Conservation (phyloP, 257 asterid species). For the Ehretia macrophylla region DNA sequence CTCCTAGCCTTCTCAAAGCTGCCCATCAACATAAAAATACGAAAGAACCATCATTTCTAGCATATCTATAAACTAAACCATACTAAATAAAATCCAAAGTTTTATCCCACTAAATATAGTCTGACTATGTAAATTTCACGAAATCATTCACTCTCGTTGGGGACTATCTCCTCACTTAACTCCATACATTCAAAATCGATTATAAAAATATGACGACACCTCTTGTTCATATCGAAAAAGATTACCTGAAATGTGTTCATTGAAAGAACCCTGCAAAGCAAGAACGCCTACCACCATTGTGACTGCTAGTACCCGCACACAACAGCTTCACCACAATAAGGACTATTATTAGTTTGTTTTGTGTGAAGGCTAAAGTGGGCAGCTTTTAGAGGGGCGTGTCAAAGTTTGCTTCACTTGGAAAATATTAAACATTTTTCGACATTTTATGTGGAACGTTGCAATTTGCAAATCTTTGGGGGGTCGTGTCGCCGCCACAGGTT, state of each 20-base stretch:
- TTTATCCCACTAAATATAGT: too few species aligned
- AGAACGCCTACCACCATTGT: constrained; percentile 87
- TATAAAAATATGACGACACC: too few species aligned
- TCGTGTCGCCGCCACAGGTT: not conserved
- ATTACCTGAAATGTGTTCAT: constrained; percentile 94
- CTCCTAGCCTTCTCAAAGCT: constrained; percentile 87
- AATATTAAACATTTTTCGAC: not conserved
- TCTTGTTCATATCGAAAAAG: too few species aligned
- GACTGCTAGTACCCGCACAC: not conserved
- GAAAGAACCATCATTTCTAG: not conserved
- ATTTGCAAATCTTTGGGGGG: not conserved
- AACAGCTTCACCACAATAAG: not conserved
- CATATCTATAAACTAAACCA: not conserved
- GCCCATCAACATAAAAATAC: constrained; percentile 9
- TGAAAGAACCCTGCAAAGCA: constrained; percentile 96
- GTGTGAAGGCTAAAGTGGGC: not conserved
- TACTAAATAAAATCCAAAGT: not conserved
- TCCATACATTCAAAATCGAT: too few species aligned
- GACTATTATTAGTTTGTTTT: too few species aligned
- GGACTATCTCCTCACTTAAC: too few species aligned
- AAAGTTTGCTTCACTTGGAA: constrained; percentile 5
- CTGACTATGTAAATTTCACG: too few species aligned
- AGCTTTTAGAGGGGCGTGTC: constrained; percentile 2
- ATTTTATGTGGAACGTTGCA: not conserved
- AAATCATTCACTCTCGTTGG: too few species aligned